Percentiles rank a stretch among this genome's conserved stretches.
Evolutionary conservation across 139 green algal species (phyloP).

Genomic region (Diplosphaera chodatii): DNA sequence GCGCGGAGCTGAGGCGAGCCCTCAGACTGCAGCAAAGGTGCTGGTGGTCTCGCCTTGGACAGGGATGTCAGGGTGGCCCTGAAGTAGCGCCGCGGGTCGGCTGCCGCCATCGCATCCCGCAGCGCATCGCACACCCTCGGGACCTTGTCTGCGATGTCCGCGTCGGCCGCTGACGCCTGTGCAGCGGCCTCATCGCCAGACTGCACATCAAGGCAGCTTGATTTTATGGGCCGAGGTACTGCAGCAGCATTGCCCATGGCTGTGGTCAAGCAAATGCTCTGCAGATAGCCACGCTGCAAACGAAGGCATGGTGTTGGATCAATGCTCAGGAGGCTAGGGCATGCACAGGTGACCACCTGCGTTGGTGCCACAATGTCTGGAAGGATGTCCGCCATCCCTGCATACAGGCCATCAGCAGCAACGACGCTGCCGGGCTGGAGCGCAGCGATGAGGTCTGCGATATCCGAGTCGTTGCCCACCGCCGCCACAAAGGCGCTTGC

Average conservation of each 20-base stretch:
- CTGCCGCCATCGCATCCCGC: constrained; percentile 20
- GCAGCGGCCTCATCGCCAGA: too few species aligned
- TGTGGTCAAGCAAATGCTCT: too few species aligned
- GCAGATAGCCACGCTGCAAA: too few species aligned
- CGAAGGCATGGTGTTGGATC: too few species aligned
- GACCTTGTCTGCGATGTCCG: constrained; percentile 26
- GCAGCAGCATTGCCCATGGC: too few species aligned
- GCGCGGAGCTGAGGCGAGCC: too few species aligned
- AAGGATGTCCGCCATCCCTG: constrained; percentile 14
- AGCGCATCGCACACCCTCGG: constrained; percentile 29
- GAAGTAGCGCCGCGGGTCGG: constrained; percentile 28
- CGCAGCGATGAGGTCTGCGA: constrained; percentile 75
- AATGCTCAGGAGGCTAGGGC: too few species aligned
- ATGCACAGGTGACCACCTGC: neutral
- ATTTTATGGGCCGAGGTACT: too few species aligned
- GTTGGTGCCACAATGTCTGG: too few species aligned
- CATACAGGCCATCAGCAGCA: constrained; percentile 55
- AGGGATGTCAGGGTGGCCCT: constrained; percentile 50
- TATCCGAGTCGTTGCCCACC: constrained; percentile 41
- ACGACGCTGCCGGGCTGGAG: constrained; percentile 39
- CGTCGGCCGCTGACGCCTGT: too few species aligned
- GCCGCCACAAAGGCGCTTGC: constrained; percentile 46
- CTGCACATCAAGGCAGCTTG: too few species aligned
- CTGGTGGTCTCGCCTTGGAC: constrained; percentile 1
- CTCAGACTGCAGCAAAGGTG: too few species aligned